Evolutionary conservation across 306 rosid species (phyloP).

Genomic region (Lupinus albus): DNA sequence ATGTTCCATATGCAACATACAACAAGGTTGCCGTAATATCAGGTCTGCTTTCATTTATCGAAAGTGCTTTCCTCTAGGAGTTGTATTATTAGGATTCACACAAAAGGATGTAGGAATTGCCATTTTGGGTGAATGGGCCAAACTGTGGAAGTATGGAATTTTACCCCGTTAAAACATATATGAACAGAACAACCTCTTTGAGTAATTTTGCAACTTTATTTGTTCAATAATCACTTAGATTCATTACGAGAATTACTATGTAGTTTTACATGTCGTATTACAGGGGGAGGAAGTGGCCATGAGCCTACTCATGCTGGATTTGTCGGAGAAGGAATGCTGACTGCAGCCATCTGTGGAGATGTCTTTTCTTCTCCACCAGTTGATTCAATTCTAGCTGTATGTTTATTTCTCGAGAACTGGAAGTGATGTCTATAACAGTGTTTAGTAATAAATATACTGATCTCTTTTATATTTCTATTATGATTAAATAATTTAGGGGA

Average conservation of each 20-base stretch:
- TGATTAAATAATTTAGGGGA: slow-evolving; percentile 65
- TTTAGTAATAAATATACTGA: slow-evolving; percentile 30
- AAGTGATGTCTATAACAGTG: slow-evolving; percentile 22
- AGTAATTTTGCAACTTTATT: slow-evolving; percentile 25
- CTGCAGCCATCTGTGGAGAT: slow-evolving; percentile 97
- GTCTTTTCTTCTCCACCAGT: slow-evolving; percentile 87
- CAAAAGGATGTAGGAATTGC: not conserved
- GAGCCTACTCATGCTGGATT: slow-evolving; percentile 95
- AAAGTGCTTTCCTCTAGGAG: slow-evolving; percentile 5
- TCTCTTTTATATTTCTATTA: slow-evolving; percentile 36
- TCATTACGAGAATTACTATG: not conserved
- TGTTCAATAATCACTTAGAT: not conserved
- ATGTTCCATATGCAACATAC: slow-evolving; percentile 68
- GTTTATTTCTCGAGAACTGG: slow-evolving; percentile 50
- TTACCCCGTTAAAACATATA: slow-evolving; percentile 1
- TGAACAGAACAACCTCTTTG: not conserved
- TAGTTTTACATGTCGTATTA: slow-evolving; percentile 32
- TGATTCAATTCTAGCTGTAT: slow-evolving; percentile 87
- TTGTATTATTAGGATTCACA: slow-evolving; percentile 1
- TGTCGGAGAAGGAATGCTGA: slow-evolving; percentile 99
- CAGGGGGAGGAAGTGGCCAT: slow-evolving; percentile 99
- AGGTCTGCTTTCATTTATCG: slow-evolving; percentile 48
- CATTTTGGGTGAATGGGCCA: too few species aligned
- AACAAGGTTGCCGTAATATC: slow-evolving; percentile 90
- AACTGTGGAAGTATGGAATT: not conserved